Evolutionary conservation across 2,329 filamentous ascomycete genomes (phyloP), one percentile per base, ranked within the genome.

Genomic region (Nigrospora oryzae): DNA sequence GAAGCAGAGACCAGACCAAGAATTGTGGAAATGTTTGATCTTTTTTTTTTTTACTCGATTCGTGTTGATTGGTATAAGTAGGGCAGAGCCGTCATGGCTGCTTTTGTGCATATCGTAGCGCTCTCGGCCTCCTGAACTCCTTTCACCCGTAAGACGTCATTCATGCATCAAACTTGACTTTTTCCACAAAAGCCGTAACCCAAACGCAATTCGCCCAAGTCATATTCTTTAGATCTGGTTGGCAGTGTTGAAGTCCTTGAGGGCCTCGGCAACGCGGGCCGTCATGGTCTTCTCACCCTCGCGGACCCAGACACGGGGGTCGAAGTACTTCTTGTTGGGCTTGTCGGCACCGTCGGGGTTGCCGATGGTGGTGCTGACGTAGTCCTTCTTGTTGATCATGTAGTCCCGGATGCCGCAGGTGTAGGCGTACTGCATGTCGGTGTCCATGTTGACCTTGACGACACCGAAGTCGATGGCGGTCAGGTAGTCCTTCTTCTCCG

Each of bases 361-460:
- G 61, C 93, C 93, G 56, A 98, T 85, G 62, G 88, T 79, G 49
- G 77, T 81, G 73, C 79, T 72, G 57, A 98, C 73, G 77, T 97
- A 98, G 60, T 95, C 91, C 74, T 95, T 90, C 81, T 96, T 96
- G 67, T 81, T 86, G 62, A 89, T 69, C 65, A 97, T 78, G 77
- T 89, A 98, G 74, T 98, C 91, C 53, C 93, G 87, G 74, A 97
- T 86, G 72, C 93, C 93, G 51, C 73, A 73, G 56, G 93, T 79
- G 79, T 97, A 98, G 48, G 91, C 90, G 69, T 83, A 95, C 77
- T 97, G 91, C 71, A 97, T 80, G 65, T 98, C 93, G 42, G 93
- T 98, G 73, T 98, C 93, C 60, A 98, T 77, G 77, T 98, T 98
- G 73, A 98, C 93, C 84, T 98, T 98, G 75, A 96, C 85, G 58